Evolutionary conservation across 345 rosid species (phyloP).

Genomic region (Citrus unshiu): DNA sequence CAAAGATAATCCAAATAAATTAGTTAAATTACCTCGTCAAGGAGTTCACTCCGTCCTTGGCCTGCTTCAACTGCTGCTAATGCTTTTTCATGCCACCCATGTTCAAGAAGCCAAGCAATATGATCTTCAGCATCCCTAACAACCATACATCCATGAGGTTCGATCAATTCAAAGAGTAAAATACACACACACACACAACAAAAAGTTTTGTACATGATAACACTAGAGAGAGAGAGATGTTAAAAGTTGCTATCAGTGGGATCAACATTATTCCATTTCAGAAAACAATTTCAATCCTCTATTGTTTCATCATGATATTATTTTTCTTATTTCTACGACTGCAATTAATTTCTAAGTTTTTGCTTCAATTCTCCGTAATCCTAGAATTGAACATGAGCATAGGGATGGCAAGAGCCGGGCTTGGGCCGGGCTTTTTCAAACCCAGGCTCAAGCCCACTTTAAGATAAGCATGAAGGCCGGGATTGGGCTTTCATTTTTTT

Average conservation of each 20-base stretch:
- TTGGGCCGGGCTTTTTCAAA: too few relatives aligned
- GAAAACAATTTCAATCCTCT: background rate
- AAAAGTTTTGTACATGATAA: background rate
- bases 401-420: too few relatives aligned
- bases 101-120: slow-evolving; percentile 97
- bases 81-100: slow-evolving; percentile 98
- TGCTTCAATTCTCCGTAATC: background rate
- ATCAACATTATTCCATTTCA: background rate
- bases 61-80: slow-evolving; percentile 97
- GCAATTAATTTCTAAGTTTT: background rate
- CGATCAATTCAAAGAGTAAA: background rate
- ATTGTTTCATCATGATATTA: background rate
- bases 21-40: slow-evolving; percentile 72
- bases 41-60: slow-evolving; percentile 87
- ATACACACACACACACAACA: background rate
- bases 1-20: background rate
- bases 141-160: slow-evolving; percentile 16
- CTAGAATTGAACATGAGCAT: background rate
- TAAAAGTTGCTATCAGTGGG: background rate
- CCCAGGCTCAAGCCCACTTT: too few relatives aligned
- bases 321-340: background rate
- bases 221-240: background rate
- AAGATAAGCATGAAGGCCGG: too few relatives aligned
- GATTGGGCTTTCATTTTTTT: too few relatives aligned
- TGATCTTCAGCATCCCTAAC: slow-evolving; percentile 98